Evolutionary conservation across 2,329 filamentous ascomycete species (phyloP), one percentile per base, ranked within the genome.

Genomic region (Diaporthe caulivora): DNA sequence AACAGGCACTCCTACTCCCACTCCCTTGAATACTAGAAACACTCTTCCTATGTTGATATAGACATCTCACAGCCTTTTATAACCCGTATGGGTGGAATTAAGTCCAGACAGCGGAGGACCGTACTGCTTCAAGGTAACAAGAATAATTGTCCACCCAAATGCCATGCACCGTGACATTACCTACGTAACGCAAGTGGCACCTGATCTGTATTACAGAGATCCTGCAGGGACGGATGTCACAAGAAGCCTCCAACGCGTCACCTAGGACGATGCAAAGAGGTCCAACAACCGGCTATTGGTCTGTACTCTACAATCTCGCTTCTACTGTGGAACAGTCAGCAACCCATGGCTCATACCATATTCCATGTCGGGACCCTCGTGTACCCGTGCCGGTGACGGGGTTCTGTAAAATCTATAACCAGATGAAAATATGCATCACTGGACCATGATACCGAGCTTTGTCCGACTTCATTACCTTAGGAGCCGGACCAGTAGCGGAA

Each of bases 151-250:
- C 42, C 29, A 51, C 3, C 13, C 17, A 26, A 15, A 21, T 11
- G 26, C 51, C 57, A 29, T 21, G 17, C 44, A 51, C 34, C 2
- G 7, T 42, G 26, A 42, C 29, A 24, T 18, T 18, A n/a, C 37
- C 37, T 65, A n/a, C 34, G 34, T 29, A 65, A 8, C 29, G 11
- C 44, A 51, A 49, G 42, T n/a, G 51, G 29, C 15, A 17, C n/a
- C 44, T 47, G 62, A 37, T 53, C 47, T 67, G 47, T 67, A 67
- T 15, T 2, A 67, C 62, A 37, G n/a, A 51, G 44, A 67, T 67
- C 9, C 62, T 67, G 62, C 62, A 67, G 62, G 47, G 53, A 53
- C 24, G 24, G 40, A 40, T 44, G 24, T 5, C 26, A 47, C 58
- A 13, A 13, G 17, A 26, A 29, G n/a, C 10, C 26, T n/a, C 17